These are phyloP conservation scores for Fusarium cicatricum DNA, from an alignment of 2,329 filamentous ascomycete genomes.

Conservation along the genomic window DNA sequence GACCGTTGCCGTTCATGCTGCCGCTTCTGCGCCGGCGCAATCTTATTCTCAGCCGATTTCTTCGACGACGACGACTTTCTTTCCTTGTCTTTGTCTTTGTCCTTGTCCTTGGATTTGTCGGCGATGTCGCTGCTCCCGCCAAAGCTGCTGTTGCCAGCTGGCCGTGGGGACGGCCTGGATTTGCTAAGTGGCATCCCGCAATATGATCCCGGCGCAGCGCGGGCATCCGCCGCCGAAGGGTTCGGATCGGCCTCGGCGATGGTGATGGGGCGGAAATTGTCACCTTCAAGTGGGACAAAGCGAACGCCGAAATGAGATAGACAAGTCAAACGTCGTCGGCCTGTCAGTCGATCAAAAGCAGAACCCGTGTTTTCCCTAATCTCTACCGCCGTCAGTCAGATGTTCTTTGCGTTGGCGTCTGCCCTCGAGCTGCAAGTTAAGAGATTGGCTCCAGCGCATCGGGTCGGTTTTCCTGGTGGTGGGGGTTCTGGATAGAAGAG, in stretches of 20 bases:
- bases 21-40: conserved; percentile 13
- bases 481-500: neutral
- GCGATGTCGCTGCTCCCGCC: conserved; percentile 11
- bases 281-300: conserved; percentile 18
- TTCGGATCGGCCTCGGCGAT: conserved; percentile 17
- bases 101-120: conserved; percentile 15
- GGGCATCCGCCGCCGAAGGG: conserved; percentile 25
- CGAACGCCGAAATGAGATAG: neutral
- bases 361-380: conserved; percentile 18
- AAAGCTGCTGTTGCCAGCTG: conserved; percentile 19
- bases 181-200: conserved; percentile 38
- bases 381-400: conserved; percentile 29
- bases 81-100: neutral
- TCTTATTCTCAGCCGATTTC: conserved; percentile 23
- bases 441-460: conserved; percentile 14
- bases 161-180: conserved; percentile 29
- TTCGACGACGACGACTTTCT: neutral
- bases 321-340: neutral
- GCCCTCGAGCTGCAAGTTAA: neutral
- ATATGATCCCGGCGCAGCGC: conserved; percentile 8
- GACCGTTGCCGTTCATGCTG: conserved; percentile 24
- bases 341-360: conserved; percentile 19
- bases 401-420: conserved; percentile 14
- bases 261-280: conserved; percentile 1
- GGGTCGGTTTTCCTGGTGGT: neutral